These are phyloP conservation scores for Trichoderma koningiopsis DNA, from an alignment of 2,329 filamentous ascomycete species.

Conservation along the genomic window DNA sequence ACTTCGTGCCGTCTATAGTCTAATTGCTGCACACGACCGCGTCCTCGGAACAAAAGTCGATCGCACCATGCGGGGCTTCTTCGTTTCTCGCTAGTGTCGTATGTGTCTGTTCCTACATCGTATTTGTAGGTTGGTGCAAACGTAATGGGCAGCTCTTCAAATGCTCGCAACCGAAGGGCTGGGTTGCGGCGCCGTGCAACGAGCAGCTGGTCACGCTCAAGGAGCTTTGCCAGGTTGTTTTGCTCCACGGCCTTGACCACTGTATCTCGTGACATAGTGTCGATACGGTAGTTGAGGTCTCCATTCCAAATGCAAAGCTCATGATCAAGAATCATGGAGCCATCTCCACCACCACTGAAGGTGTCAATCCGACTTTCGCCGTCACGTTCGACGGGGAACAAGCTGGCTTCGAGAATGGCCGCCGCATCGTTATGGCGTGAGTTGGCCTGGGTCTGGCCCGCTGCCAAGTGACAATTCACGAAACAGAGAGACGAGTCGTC, in stretches of 20 bases:
- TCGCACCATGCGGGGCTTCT: slow-evolving; percentile 96
- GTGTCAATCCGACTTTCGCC: slow-evolving; percentile 69
- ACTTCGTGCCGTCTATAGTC: slow-evolving; percentile 91
- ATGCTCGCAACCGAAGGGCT: slow-evolving; percentile 82
- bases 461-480: slow-evolving; percentile 95
- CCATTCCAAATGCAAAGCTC: slow-evolving; percentile 97
- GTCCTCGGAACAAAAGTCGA: slow-evolving; percentile 80
- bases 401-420: slow-evolving; percentile 77
- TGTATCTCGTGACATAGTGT: slow-evolving; percentile 91
- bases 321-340: slow-evolving; percentile 91
- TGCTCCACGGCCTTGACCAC: slow-evolving; percentile 83
- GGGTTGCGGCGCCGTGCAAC: slow-evolving; percentile 88
- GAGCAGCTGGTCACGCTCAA: slow-evolving; percentile 91
- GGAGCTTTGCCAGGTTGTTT: slow-evolving; percentile 79
- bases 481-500: slow-evolving; percentile 96
- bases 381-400: slow-evolving; percentile 74
- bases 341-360: slow-evolving; percentile 90
- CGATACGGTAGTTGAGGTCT: slow-evolving; percentile 97
- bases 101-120: slow-evolving; percentile 90
- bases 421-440: slow-evolving; percentile 92
- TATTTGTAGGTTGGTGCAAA: slow-evolving; percentile 99
- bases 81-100: slow-evolving; percentile 94
- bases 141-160: slow-evolving; percentile 85
- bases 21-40: slow-evolving; percentile 80
- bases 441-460: slow-evolving; percentile 86